Percentiles rank a stretch among this genome's conserved stretches.
Conservation (phyloP, 768 basidiomycete species). For the Solioccasus polychromus region DNA sequence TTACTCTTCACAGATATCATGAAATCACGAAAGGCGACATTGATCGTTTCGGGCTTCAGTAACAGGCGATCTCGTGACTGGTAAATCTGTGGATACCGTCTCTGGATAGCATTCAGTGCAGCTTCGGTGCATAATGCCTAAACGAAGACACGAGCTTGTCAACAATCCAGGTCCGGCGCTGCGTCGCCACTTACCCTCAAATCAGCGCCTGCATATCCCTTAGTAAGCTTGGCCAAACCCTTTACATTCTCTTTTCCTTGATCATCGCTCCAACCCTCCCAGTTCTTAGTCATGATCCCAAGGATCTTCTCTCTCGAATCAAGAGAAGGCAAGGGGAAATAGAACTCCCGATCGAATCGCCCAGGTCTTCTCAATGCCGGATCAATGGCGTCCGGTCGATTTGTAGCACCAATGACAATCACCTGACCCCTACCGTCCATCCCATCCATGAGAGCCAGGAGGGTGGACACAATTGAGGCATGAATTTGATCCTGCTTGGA, state of each 20-base stretch:
- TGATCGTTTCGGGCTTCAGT: constrained; percentile 82
- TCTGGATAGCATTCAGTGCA: constrained; percentile 91
- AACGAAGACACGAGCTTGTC: constrained; percentile 3
- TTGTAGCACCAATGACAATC: constrained; percentile 96
- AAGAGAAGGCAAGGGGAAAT: constrained; percentile 85
- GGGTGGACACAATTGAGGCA: constrained; percentile 93
- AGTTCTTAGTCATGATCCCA: constrained; percentile 83
- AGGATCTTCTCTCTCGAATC: constrained; percentile 88
- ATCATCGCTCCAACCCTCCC: constrained; percentile 77
- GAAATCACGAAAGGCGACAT: constrained; percentile 85
- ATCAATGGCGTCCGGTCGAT: constrained; percentile 96
- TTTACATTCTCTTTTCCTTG: constrained; percentile 46
- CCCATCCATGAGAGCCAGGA: constrained; percentile 97
- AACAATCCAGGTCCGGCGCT: background rate
- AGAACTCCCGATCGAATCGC: constrained; percentile 96
- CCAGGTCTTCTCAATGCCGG: constrained; percentile 93
- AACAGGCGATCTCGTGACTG: constrained; percentile 82
- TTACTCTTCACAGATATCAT: constrained; percentile 96
- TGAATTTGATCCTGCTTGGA: constrained; percentile 99
- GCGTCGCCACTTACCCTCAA: constrained; percentile 59
- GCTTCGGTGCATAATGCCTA: constrained; percentile 97
- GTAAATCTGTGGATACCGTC: constrained; percentile 97
- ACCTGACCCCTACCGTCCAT: constrained; percentile 99
- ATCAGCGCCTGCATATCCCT: constrained; percentile 98
- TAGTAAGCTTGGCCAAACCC: constrained; percentile 84